These are phyloP conservation scores for Nakazawaea peltata DNA, from an alignment of 805 yeast genomes.

Conservation along the genomic window DNA sequence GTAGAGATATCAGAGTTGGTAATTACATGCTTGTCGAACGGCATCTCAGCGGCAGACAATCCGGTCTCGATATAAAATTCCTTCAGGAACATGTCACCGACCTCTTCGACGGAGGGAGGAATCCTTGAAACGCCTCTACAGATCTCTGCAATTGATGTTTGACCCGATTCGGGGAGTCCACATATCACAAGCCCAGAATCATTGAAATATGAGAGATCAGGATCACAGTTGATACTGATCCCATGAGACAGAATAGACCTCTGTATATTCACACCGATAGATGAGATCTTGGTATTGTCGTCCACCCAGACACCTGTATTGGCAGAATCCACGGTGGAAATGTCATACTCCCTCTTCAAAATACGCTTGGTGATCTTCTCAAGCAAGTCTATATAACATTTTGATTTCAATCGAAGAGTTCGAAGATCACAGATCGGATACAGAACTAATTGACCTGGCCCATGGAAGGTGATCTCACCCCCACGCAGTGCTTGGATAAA, in stretches of 20 bases:
- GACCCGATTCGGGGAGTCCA: slow-evolving; percentile 61
- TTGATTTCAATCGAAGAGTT: slow-evolving; percentile 44
- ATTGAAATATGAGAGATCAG: slow-evolving; percentile 68
- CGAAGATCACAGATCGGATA: slow-evolving; percentile 72
- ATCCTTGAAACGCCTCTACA: no score
- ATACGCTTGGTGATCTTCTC: slow-evolving; percentile 27
- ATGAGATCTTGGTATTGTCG: slow-evolving; percentile 59
- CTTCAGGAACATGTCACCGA: no score
- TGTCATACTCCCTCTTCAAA: slow-evolving; percentile 18
- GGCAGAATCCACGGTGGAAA: slow-evolving; percentile 44
- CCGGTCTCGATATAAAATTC: no score
- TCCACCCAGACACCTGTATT: slow-evolving; percentile 88
- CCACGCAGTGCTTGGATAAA: slow-evolving; percentile 83
- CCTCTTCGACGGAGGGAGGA: no score
- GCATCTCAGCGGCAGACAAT: no score
- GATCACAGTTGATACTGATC: slow-evolving; percentile 66
- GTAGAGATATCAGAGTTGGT: no score
- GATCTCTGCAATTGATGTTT: slow-evolving; percentile 51
- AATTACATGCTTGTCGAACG: no score
- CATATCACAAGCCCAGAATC: slow-evolving; percentile 64
- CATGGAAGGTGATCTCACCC: slow-evolving; percentile 95
- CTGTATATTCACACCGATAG: slow-evolving; percentile 83
- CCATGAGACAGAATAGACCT: slow-evolving; percentile 88
- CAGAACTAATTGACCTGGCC: slow-evolving; percentile 88
- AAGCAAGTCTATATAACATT: slow-evolving; percentile 42